Conservation (phyloP, 1,284 basidiomycete genomes). For the Apiotrichum sp. region DNA sequence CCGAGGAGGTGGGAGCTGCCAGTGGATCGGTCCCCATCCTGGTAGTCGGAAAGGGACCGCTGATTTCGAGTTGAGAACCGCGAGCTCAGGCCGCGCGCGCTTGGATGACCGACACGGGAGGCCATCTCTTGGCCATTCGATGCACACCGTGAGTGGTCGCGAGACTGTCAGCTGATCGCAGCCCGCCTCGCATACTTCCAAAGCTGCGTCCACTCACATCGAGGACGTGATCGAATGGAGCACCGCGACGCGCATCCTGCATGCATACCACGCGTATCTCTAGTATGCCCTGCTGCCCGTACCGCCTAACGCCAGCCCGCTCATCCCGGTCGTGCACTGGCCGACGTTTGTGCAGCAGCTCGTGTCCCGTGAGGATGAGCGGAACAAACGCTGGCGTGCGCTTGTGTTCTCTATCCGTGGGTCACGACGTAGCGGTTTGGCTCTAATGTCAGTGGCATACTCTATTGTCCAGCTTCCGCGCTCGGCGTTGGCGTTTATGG, state of each 20-base stretch:
- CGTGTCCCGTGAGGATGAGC: slow-evolving; percentile 23
- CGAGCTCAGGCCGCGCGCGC: too few species aligned
- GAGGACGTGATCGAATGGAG: slow-evolving; percentile 24
- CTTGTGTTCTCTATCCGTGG: slow-evolving; percentile 25
- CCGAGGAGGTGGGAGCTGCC: too few species aligned
- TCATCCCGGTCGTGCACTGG: slow-evolving; percentile 33
- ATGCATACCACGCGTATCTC: slow-evolving; percentile 26
- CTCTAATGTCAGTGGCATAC: slow-evolving; percentile 22
- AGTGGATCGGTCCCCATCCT: too few species aligned
- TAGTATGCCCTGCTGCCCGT: slow-evolving; percentile 11
- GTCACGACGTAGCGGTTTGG: background rate
- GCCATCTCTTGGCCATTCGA: too few species aligned
- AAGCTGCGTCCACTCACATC: background rate
- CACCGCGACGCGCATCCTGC: slow-evolving; percentile 21
- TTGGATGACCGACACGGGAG: too few species aligned
- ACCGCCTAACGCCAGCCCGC: slow-evolving; percentile 11
- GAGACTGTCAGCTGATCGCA: too few species aligned
- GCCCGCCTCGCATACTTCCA: too few species aligned
- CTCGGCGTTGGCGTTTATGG: slow-evolving; percentile 19
- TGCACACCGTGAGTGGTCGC: too few species aligned
- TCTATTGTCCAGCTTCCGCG: slow-evolving; percentile 29
- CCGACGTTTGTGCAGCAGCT: slow-evolving; percentile 30
- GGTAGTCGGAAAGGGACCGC: too few species aligned
- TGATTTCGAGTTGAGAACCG: too few species aligned
- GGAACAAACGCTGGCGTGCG: slow-evolving; percentile 18